A percentile compares a stretch with the other conserved stretches of the same genome.
These are phyloP conservation scores for Castanea sativa DNA, from an alignment of 306 rosid genomes.

Conservation along the genomic window DNA sequence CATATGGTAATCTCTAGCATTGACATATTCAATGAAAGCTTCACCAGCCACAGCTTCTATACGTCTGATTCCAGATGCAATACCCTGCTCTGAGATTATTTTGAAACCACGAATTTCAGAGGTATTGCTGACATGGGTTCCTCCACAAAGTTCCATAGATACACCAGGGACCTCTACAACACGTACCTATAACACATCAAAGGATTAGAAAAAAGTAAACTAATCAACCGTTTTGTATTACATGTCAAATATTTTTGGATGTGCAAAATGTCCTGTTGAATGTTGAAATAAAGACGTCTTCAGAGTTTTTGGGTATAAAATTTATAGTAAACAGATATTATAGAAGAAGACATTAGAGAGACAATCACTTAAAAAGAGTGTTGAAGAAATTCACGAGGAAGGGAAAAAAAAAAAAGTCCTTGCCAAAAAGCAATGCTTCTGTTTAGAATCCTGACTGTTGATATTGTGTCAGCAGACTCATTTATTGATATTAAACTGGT, in stretches of 20 bases:
- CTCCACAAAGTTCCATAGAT: constrained; percentile 97
- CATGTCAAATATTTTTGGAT: neutral
- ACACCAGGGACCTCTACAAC: constrained; percentile 97
- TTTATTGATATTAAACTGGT: neutral
- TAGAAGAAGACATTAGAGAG: neutral
- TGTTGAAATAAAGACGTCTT: neutral
- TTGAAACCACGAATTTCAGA: constrained; percentile 94
- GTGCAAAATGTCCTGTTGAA: neutral
- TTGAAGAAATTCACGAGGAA: neutral
- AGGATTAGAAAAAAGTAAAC: constrained; percentile 12
- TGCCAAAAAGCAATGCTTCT: neutral
- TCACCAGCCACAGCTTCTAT: constrained; percentile 99
- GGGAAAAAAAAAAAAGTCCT: neutral
- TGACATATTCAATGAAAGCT: constrained; percentile 81
- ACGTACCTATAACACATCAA: constrained; percentile 67
- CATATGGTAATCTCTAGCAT: constrained; percentile 74
- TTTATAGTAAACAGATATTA: neutral
- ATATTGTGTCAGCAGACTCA: neutral
- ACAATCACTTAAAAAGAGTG: neutral
- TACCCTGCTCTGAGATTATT: constrained; percentile 89
- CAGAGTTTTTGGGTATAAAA: neutral
- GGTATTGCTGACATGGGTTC: constrained; percentile 87
- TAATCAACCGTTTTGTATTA: neutral
- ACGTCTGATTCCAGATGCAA: constrained; percentile 93
- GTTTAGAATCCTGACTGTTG: neutral